Evolutionary conservation across 2,329 filamentous ascomycete genomes (phyloP), one percentile per base, ranked within the genome.

Genomic region (Thyridium curvatum): DNA sequence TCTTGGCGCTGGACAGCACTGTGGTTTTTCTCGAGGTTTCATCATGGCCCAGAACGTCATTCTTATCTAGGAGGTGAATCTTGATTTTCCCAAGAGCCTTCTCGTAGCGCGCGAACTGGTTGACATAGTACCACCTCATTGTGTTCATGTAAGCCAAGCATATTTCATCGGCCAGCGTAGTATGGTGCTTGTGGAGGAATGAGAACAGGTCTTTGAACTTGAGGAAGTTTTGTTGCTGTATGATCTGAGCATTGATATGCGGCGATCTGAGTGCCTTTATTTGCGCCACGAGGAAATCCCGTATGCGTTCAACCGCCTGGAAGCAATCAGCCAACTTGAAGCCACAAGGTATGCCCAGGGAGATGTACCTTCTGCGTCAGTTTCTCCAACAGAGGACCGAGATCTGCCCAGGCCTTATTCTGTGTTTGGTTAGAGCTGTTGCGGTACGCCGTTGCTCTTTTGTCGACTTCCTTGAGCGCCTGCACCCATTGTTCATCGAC

Each of bases 41-140:
- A 42, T 96, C 90, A 43, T 86, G 79, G 12, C 86, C 89, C 4
- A 98, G 69, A 1, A 88, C 75, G 54, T 96, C 89, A 47, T 83
- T 82, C 55, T 84, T 89, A 54, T 96, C 91, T 42, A 94, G 71
- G 4, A 73, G 61, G 54, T 96, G 89, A 3, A 97, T 61, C 53
- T 86, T 91, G 43, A 98, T 73, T 59, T 88, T 94, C 40, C 84
- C 82, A 6, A 98, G 70, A 0, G 93, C 82, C 50, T 82, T 81
- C 46, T 85, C 80, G 59, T 98, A 98, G 28, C 91, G 82, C 4
- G 78, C 81, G 56, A 98, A 98, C 58, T 96, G 87, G 48, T 85
- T 93, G 38, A 84, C 66, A 57, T 97, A 97, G 56, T 98, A 98
- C 93, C 93, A 98, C 38, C 89, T 80, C 88, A 98, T 98, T 0